Percentiles rank a stretch among this genome's conserved stretches.
phyloP scores from a whole-genome alignment of 2,329 filamentous ascomycete species.

The Sporothrix curviconia region DNA sequence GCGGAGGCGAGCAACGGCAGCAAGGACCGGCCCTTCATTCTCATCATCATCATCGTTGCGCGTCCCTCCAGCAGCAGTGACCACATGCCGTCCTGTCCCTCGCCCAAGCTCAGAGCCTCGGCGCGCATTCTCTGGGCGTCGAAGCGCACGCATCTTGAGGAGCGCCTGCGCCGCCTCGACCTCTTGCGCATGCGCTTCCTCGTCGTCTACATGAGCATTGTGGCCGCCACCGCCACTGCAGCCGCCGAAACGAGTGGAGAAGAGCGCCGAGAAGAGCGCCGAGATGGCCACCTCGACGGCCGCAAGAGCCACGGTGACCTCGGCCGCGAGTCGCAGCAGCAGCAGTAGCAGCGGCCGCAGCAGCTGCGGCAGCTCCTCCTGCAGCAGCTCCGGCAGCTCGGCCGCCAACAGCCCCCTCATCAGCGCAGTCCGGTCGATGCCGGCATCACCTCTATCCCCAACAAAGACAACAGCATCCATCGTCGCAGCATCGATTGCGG shows the following conservation, averaged over 20 bases:
- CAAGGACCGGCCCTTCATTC: too few species aligned
- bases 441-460: slow-evolving; percentile 21
- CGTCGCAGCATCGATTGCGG: slow-evolving; percentile 13
- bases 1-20: slow-evolving; percentile 3
- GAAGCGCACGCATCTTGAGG: slow-evolving; percentile 48
- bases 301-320: slow-evolving; percentile 24
- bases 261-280: slow-evolving; percentile 12
- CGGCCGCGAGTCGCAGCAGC: not conserved
- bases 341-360: slow-evolving; percentile 1
- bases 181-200: slow-evolving; percentile 59
- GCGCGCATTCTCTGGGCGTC: slow-evolving; percentile 54
- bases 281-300: slow-evolving; percentile 26
- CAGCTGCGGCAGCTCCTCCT: not conserved
- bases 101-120: slow-evolving; percentile 35
- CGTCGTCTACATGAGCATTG: slow-evolving; percentile 57
- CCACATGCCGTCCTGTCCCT: not conserved
- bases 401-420: slow-evolving; percentile 8
- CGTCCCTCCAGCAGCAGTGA: too few species aligned
- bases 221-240: slow-evolving; percentile 34
- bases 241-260: slow-evolving; percentile 32
- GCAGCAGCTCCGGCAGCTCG: slow-evolving; percentile 8
- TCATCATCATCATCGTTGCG: too few species aligned
- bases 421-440: slow-evolving; percentile 10
- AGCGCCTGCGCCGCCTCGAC: slow-evolving; percentile 52
- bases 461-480: slow-evolving; percentile 25